A percentile compares a stretch with the other conserved stretches of the same genome.
Conservation (phyloP, 1,284 basidiomycete genomes). For the Melanopsichium pennsylvanicum region DNA sequence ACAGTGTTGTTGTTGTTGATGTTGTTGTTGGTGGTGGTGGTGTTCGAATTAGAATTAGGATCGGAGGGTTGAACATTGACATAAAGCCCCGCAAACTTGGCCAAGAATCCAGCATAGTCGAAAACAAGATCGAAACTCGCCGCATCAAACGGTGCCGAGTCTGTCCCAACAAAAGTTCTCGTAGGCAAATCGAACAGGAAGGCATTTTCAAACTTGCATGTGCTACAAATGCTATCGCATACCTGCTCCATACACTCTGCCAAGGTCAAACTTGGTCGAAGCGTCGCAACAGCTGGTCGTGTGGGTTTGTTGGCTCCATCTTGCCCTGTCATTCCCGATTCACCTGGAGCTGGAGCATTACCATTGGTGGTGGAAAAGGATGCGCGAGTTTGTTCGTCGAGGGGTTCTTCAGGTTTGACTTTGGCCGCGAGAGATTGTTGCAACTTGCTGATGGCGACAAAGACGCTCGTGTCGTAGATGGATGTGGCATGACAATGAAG, state of each 20-base stretch:
- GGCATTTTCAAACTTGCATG: constrained; percentile 87
- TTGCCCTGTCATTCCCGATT: too few species aligned
- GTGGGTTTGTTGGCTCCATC: constrained; percentile 13
- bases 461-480: constrained; percentile 85
- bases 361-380: constrained; percentile 1
- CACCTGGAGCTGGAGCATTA: constrained; percentile 1
- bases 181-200: constrained; percentile 90
- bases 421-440: constrained; percentile 70
- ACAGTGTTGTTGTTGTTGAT: neutral
- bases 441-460: constrained; percentile 82
- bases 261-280: constrained; percentile 26
- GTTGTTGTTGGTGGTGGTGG: neutral
- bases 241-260: constrained; percentile 50
- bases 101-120: constrained; percentile 88
- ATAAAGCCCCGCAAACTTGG: constrained; percentile 84
- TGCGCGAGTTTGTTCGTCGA: constrained; percentile 70
- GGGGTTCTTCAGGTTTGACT: constrained; percentile 77
- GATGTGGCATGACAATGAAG: constrained; percentile 81
- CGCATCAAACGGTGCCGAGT: constrained; percentile 88
- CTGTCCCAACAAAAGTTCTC: constrained; percentile 87
- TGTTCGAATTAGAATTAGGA: too few species aligned
- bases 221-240: constrained; percentile 67
- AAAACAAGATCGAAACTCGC: constrained; percentile 86
- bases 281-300: constrained; percentile 15
- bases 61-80: constrained; percentile 63